Evolutionary conservation across 176 grass and related monocot species (phyloP), one percentile per base, ranked within the genome.

Genomic region (Cymbopogon citratus): DNA sequence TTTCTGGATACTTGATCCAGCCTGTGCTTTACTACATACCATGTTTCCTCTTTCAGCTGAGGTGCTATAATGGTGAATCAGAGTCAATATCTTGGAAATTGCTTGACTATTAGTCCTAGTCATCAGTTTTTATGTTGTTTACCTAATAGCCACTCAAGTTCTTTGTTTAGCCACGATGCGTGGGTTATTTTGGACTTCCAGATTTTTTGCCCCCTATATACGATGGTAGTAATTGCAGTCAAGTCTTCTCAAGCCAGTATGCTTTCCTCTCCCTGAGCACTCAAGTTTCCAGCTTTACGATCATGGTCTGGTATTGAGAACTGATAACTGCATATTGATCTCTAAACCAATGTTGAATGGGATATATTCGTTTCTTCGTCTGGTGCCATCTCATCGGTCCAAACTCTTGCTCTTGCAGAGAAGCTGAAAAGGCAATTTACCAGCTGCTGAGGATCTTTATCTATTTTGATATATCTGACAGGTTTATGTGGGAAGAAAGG

Each of bases 341-440:
- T 64, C 73, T 52, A 28, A 39, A 76, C 15, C 52, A 15, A 38
- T 63, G 12, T 3, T 57, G 12, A 24, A 25, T n/a, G 45, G 36
- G 69, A 75, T 54, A 77, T 84, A 89, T 84, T 70, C 81, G 69
- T 88, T 84, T 25, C 87, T 80, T 88, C 69, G 33, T 21, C 27
- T 25, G 21, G 39, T 78, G 9, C 6, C n/a, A 35, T 63, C 70
- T 78, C 38, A 9, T 28, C n/a, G 2, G 12, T 25, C 48, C 49
- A 6, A 34, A 15, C 31, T 39, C 46, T 14, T 7, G 25, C n/a
- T 68, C 38, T 2, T 11, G 7, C 21, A 29, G 5, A 52, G 39
- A 33, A 11, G 18, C 31, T 31, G 11, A 54, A 75, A 43, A 87
- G 16, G 59, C 13, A 34, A 39, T 52, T 75, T 52, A 75, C 28